These are phyloP conservation scores for Scytalidium lignicola DNA, from an alignment of 2,329 filamentous ascomycete genomes.

Conservation along the genomic window DNA sequence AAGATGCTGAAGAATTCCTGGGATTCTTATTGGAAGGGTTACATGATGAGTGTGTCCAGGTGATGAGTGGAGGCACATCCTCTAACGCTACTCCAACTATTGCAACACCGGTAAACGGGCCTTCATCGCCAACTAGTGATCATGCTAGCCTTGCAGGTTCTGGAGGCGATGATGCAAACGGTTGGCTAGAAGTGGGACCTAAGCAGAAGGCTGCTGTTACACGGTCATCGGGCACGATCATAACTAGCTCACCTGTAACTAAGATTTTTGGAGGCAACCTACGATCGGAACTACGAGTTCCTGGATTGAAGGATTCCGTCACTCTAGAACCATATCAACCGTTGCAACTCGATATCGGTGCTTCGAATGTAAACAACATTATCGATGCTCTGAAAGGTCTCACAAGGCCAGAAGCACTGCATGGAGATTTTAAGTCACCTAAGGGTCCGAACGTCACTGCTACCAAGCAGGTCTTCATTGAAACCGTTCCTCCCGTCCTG, in stretches of 20 bases:
- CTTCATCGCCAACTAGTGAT: conserved; percentile 39
- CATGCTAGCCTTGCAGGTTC: conserved; percentile 23
- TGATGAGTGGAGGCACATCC: conserved; percentile 47
- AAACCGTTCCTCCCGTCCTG: conserved; percentile 82
- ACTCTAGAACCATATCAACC: conserved; percentile 92
- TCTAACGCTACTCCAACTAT: conserved; percentile 34
- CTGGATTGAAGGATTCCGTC: conserved; percentile 83
- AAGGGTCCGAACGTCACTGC: conserved; percentile 72
- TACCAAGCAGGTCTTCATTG: conserved; percentile 93
- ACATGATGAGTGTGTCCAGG: conserved; percentile 82
- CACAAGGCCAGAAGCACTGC: conserved; percentile 77
- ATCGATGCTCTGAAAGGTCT: conserved; percentile 82
- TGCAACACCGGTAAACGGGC: conserved; percentile 35
- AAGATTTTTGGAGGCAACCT: conserved; percentile 93
- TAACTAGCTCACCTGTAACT: conserved; percentile 77
- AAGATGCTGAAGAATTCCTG: conserved; percentile 96
- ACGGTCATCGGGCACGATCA: conserved; percentile 72
- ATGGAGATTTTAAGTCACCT: conserved; percentile 77
- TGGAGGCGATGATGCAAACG: conserved; percentile 46
- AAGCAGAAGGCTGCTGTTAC: conserved; percentile 86
- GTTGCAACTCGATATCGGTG: conserved; percentile 88
- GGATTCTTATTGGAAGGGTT: conserved; percentile 89
- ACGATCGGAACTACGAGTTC: conserved; percentile 81
- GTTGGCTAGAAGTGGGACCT: conserved; percentile 92
- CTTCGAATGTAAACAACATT: conserved; percentile 82